Conservation (phyloP, 2,329 filamentous ascomycete species). For the Phaeosphaeriaceae sp. region DNA sequence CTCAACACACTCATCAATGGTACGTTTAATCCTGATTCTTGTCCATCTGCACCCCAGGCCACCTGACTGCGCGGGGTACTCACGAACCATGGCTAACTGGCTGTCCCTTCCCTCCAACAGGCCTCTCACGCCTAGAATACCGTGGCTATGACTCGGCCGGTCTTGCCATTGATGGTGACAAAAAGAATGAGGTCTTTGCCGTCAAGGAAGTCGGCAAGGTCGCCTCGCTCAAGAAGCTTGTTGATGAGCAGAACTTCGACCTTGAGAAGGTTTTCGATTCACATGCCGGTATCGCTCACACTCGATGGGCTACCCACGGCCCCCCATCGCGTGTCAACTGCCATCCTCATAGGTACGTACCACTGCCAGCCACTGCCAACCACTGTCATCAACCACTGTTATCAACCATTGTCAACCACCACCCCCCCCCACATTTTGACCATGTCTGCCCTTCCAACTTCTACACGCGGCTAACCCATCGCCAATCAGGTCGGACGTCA, state of each 20-base stretch:
- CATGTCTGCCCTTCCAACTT: neutral
- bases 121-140: slow-evolving; percentile 95
- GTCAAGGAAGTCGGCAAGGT: slow-evolving; percentile 99
- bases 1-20: slow-evolving; percentile 96
- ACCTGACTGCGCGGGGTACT: slow-evolving; percentile 11
- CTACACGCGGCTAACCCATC: slow-evolving; percentile 25
- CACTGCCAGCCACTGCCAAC: slow-evolving; percentile 55
- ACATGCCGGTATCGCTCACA: slow-evolving; percentile 98
- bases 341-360: slow-evolving; percentile 89
- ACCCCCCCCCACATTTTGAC: too few species aligned
- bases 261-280: slow-evolving; percentile 94
- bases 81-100: slow-evolving; percentile 33
- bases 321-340: slow-evolving; percentile 93
- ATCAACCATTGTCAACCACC: too few species aligned
- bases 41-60: slow-evolving; percentile 9
- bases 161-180: slow-evolving; percentile 94
- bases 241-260: slow-evolving; percentile 82
- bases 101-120: slow-evolving; percentile 54
- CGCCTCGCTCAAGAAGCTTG: slow-evolving; percentile 91
- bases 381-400: too few species aligned
- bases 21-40: slow-evolving; percentile 60
- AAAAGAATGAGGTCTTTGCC: slow-evolving; percentile 96
- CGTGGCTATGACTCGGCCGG: slow-evolving; percentile 98
- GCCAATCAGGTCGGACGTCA: slow-evolving; percentile 77
- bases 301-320: slow-evolving; percentile 97